Percentiles rank a stretch among this genome's conserved stretches.
Conservation (phyloP, 2,329 filamentous ascomycete species). For the Nigrograna mackinnonii region DNA sequence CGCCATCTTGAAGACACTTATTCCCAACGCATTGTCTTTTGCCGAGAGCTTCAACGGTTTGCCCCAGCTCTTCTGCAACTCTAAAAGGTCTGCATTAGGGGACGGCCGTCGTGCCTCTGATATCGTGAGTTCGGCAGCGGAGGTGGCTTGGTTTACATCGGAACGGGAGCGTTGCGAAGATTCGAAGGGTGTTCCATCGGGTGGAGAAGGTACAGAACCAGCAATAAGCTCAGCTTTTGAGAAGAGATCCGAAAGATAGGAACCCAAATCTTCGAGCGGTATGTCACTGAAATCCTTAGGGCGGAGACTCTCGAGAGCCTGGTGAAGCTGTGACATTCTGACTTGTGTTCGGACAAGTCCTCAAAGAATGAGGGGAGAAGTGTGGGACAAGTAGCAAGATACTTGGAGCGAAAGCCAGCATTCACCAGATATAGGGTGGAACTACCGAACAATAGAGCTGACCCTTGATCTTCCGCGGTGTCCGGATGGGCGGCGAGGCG, state of each 20-base stretch:
- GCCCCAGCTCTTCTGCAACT: slow-evolving; percentile 79
- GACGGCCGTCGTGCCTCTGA: slow-evolving; percentile 55
- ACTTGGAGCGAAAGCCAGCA: no score
- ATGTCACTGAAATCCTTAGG: slow-evolving; percentile 51
- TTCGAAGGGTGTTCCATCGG: slow-evolving; percentile 49
- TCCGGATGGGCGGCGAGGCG: no score
- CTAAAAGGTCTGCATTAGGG: slow-evolving; percentile 56
- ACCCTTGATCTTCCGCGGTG: no score
- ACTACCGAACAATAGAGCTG: no score
- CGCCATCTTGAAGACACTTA: slow-evolving; percentile 78
- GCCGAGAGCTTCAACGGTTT: slow-evolving; percentile 76
- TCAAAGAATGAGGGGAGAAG: no score
- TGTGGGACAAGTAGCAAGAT: no score
- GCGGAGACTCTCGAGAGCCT: slow-evolving; percentile 48
- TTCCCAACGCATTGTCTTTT: slow-evolving; percentile 74
- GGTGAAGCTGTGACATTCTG: slow-evolving; percentile 45
- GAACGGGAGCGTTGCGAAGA: slow-evolving; percentile 60
- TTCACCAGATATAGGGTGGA: no score
- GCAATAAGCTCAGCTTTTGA: slow-evolving; percentile 69
- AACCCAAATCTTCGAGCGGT: slow-evolving; percentile 44
- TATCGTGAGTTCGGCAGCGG: slow-evolving; percentile 56
- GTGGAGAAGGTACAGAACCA: slow-evolving; percentile 72
- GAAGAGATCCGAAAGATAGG: slow-evolving; percentile 47
- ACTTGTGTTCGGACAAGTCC: no score
- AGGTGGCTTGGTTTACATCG: slow-evolving; percentile 55